phyloP scores from a whole-genome alignment of 192 early-diverging fungal genomes.

The Geranomyces michiganensis region DNA sequence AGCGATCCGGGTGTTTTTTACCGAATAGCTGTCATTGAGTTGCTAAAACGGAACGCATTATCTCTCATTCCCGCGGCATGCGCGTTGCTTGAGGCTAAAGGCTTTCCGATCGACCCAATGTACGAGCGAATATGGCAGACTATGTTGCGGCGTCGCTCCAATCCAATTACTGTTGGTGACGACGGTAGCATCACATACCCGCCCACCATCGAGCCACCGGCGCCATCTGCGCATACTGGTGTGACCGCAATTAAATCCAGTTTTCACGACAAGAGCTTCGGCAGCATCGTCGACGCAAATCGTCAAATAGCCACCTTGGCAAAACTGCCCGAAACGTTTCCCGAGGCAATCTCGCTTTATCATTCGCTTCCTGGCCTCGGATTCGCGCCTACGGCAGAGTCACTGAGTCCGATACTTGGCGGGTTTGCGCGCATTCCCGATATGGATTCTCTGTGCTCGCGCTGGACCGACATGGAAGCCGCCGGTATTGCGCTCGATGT shows the following conservation, averaged over 20 bases:
- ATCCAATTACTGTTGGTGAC: background rate
- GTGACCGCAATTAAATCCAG: background rate
- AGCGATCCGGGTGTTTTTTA: slow-evolving; percentile 16
- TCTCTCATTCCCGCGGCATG: background rate
- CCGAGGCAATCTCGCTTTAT: slow-evolving; percentile 7
- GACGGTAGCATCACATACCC: background rate
- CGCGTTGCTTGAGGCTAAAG: background rate
- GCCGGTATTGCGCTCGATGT: slow-evolving; percentile 9
- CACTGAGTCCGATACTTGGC: slow-evolving; percentile 21
- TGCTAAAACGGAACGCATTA: slow-evolving; percentile 4
- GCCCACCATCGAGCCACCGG: background rate
- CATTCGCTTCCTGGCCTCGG: background rate
- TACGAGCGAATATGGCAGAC: slow-evolving; percentile 15
- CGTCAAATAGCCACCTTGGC: slow-evolving; percentile 13
- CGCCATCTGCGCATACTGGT: background rate
- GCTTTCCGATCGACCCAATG: background rate
- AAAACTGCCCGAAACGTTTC: slow-evolving; percentile 20
- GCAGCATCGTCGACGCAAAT: slow-evolving; percentile 17
- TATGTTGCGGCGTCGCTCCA: background rate
- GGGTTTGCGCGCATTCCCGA: slow-evolving; percentile 20
- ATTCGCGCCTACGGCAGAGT: slow-evolving; percentile 6
- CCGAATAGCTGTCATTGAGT: slow-evolving; percentile 15
- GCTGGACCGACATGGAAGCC: slow-evolving; percentile 11
- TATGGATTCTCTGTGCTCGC: background rate
- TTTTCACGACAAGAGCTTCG: background rate